Evolutionary conservation across 2,329 filamentous ascomycete genomes (phyloP), one percentile per base, ranked within the genome.

Genomic region (Fusarium dimerum): DNA sequence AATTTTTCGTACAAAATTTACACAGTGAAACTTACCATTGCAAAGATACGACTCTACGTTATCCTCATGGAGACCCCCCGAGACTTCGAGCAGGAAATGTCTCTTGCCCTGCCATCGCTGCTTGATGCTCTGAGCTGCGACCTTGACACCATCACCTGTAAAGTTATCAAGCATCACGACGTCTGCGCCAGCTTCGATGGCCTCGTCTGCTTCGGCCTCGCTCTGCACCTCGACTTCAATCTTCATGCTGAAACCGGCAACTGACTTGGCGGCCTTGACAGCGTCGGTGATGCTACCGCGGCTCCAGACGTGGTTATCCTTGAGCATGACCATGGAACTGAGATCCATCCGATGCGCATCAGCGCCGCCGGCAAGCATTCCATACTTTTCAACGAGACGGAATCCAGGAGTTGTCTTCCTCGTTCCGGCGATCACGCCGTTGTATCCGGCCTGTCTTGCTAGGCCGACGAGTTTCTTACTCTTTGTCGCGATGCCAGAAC

Each of bases 131-230:
- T 74, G 80, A 13, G 93, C 90, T 1, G 91, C 91, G 9, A 80
- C 73, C 68, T 85, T 87, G 56, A 97, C 87, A 1, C 86, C 90
- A 1, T 90, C 87, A 1, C 88, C 85, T 0, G 85, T 86, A 68
- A 97, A 99, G 72, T 99, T 99, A 71, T 99, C 94, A 54, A 99
- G 76, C 94, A 99, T 99, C 56, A 99, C 86, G 17, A 99, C 87
- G 70, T 99, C 93, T 0, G 94, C 94, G 1, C 94, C 94, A 0
- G 93, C 93, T 3, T 77, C 83, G 64, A 97, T 92, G 1, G 94
- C 94, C 73, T 95, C 91, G 70, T 97, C 87, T 1, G 94, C 94
- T 75, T 96, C 92, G 41, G 81, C 85, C 72, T 96, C 86, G 65
- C 80, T 89, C 76, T 93, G 90, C 43, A 94, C 94, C 77, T 99